phyloP scores from a whole-genome alignment of 805 yeast genomes.

The Jamesozyma gamospora region DNA sequence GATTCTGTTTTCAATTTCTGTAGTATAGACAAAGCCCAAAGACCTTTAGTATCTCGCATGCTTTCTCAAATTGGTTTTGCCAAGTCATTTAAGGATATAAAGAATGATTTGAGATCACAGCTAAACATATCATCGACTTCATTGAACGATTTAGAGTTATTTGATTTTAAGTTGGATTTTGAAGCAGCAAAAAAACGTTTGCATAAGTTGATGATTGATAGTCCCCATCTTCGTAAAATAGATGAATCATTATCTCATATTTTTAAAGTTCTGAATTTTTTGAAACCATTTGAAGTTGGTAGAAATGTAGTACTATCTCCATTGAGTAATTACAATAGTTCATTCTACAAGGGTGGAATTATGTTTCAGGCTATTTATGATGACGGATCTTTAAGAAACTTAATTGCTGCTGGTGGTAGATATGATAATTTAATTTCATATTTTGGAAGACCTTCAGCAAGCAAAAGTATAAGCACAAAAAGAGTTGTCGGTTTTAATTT shows the following conservation, averaged over 20 bases:
- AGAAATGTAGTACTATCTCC: slow-evolving; percentile 62
- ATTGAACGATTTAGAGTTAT: slow-evolving; percentile 67
- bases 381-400: slow-evolving; percentile 37
- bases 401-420: slow-evolving; percentile 89
- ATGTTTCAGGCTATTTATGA: slow-evolving; percentile 84
- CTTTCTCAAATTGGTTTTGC: slow-evolving; percentile 72
- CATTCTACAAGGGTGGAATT: slow-evolving; percentile 68
- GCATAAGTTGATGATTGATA: slow-evolving; percentile 62
- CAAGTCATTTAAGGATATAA: slow-evolving; percentile 50
- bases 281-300: slow-evolving; percentile 50
- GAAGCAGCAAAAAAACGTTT: slow-evolving; percentile 54
- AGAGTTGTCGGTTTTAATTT: slow-evolving; percentile 82
- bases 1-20: slow-evolving; percentile 74
- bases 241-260: slow-evolving; percentile 57
- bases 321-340: slow-evolving; percentile 69
- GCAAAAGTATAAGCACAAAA: slow-evolving; percentile 28
- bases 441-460: slow-evolving; percentile 48
- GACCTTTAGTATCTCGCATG: slow-evolving; percentile 54
- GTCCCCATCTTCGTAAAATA: slow-evolving; percentile 50
- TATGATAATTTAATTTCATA: slow-evolving; percentile 66
- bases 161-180: slow-evolving; percentile 67
- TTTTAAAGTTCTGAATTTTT: slow-evolving; percentile 43
- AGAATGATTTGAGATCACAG: slow-evolving; percentile 47
- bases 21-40: slow-evolving; percentile 65
- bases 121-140: slow-evolving; percentile 73